Conservation (phyloP, 495 filamentous ascomycete genomes). For the Talaromyces borbonicus region DNA sequence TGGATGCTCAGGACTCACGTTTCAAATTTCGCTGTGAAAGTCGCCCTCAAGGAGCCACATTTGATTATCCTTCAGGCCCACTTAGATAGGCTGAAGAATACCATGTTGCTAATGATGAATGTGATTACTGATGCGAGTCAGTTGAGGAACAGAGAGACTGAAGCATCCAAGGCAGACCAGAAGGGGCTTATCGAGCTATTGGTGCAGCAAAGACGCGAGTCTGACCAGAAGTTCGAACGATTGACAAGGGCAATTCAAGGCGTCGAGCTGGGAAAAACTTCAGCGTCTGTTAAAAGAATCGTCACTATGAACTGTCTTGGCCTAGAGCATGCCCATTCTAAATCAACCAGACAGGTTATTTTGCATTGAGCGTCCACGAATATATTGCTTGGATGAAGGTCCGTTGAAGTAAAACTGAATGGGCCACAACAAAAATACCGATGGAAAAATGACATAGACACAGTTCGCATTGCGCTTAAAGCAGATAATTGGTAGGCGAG, state of each 20-base stretch:
- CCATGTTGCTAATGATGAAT: conserved; percentile 24
- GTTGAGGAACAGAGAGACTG: conserved; percentile 10
- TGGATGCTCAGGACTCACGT: no score
- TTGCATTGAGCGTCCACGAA: conserved; percentile 17
- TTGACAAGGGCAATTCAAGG: background rate
- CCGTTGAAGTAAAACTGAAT: conserved; percentile 15
- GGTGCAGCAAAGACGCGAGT: background rate
- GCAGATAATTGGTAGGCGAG: conserved; percentile 18
- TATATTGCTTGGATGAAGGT: conserved; percentile 22
- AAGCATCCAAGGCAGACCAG: background rate
- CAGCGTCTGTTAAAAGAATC: background rate
- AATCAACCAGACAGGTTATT: conserved; percentile 19
- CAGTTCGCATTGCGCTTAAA: conserved; percentile 18
- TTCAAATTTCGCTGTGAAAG: no score
- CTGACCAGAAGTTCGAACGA: background rate
- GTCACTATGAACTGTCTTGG: conserved; percentile 7
- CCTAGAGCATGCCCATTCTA: conserved; percentile 21
- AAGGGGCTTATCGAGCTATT: background rate
- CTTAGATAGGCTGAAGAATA: conserved; percentile 27
- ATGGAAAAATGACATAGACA: conserved; percentile 17
- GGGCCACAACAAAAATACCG: conserved; percentile 15
- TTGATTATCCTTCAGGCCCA: conserved; percentile 17
- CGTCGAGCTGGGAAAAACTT: background rate
- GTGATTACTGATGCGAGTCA: conserved; percentile 28
- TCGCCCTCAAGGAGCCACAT: conserved; percentile 16